These are phyloP conservation scores for Annulohypoxylon nitens DNA, from an alignment of 495 filamentous ascomycete genomes.

Conservation along the genomic window DNA sequence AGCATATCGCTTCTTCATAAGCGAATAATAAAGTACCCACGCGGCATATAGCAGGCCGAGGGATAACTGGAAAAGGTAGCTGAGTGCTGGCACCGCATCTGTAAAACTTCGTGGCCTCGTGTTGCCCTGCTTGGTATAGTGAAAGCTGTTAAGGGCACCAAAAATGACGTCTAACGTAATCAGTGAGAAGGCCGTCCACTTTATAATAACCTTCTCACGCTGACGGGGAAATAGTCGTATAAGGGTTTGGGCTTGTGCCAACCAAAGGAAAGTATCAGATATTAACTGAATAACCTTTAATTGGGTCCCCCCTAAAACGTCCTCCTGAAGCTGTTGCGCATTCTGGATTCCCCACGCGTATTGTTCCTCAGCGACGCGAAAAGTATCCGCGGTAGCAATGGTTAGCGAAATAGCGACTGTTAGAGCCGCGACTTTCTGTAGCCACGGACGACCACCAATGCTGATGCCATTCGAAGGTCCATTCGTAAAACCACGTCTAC, in stretches of 20 bases:
- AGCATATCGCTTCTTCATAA: constrained; percentile 92
- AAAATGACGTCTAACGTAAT: constrained; percentile 93
- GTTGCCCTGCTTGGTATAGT: constrained; percentile 67
- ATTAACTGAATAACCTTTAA: constrained; percentile 90
- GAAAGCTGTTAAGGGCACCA: constrained; percentile 87
- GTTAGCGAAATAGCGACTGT: constrained; percentile 92
- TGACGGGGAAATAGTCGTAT: constrained; percentile 96
- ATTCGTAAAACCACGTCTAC: constrained; percentile 86
- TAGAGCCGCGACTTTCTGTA: constrained; percentile 94
- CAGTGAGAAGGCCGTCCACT: constrained; percentile 95
- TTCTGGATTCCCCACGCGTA: constrained; percentile 79
- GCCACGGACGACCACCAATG: constrained; percentile 92
- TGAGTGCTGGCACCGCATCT: constrained; percentile 91
- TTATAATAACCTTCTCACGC: constrained; percentile 97
- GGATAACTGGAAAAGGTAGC: constrained; percentile 92
- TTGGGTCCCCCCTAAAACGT: constrained; percentile 84
- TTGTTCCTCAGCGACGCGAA: constrained; percentile 81
- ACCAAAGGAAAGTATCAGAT: constrained; percentile 95
- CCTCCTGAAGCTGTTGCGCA: constrained; percentile 75
- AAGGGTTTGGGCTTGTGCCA: constrained; percentile 95
- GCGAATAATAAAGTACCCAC: constrained; percentile 94
- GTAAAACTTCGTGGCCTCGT: constrained; percentile 78
- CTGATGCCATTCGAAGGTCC: constrained; percentile 80
- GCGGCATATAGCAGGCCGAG: constrained; percentile 91
- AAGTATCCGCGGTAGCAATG: constrained; percentile 91